Evolutionary conservation across 768 basidiomycete genomes (phyloP), one percentile per base, ranked within the genome.

Genomic region (Trametes cingulata): DNA sequence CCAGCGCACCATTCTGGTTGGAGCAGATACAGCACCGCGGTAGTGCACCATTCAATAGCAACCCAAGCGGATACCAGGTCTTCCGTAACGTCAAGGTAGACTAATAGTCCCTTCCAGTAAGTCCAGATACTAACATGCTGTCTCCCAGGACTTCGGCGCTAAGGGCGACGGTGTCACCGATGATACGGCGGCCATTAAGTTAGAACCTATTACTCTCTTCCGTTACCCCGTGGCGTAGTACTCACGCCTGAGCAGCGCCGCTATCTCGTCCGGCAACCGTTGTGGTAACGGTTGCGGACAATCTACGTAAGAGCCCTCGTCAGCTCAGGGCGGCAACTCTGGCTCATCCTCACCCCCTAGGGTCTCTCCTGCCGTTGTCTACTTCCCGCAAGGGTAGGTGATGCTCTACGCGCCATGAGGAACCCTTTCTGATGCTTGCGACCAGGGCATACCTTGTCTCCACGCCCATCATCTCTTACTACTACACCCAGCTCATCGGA

Each of bases 121-220:
- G 6, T 20, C 25, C 33, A 27, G 51, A 37, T 20, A 50, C 50
- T 58, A 40, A 60, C 17, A 36, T 12, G 36, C 6, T 48, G 24
- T 54, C 6, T 54, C 40, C 22, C 45, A 62, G 67, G 75, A 79
- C 47, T 81, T 77, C 58, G 78, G 83, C 29, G 84, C 83, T 19
- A 75, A 71, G 62, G 78, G 77, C 24, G 84, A 89, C 72, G 90
- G 90, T 60, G 74, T 83, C 2, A 80, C 83, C 2, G 90, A 92
- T 66, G 91, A 92, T 63, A 90, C 89, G 19, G 81, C 75, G 40
- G 89, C 90, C 1, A 90, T 90, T 72, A 88, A 88, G 87, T 86
- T 61, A 58, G 69, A 25, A 25, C 36, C 39, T 40, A 10, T n/a
- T 29, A 13, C 17, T 19, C 14, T 12, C 35, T 17, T 35, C 22